Percentiles rank a stretch among this genome's conserved stretches.
These are phyloP conservation scores for Calonectria pseudoreteaudii DNA, from an alignment of 2,329 filamentous ascomycete species.

Conservation along the genomic window DNA sequence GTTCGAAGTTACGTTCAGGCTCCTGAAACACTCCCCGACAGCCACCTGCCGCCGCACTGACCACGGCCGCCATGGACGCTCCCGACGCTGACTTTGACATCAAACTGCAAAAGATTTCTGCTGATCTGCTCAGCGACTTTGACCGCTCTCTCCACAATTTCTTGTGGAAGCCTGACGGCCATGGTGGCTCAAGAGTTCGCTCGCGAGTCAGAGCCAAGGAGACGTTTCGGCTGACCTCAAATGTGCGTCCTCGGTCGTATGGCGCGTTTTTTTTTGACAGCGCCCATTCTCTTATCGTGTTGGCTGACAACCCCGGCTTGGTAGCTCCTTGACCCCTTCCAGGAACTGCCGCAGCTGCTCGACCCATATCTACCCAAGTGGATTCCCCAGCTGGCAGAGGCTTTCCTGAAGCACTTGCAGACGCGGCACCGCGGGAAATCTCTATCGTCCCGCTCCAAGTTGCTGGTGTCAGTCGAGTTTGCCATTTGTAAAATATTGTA, in stretches of 20 bases:
- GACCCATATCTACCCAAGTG: conserved; percentile 84
- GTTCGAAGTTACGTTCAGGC: neutral
- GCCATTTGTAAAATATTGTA: conserved; percentile 87
- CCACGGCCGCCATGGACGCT: conserved; percentile 65
- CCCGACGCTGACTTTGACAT: conserved; percentile 71
- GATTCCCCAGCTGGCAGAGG: conserved; percentile 79
- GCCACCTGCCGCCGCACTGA: neutral
- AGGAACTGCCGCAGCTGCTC: conserved; percentile 93
- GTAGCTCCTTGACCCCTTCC: conserved; percentile 83
- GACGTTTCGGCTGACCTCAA: conserved; percentile 58
- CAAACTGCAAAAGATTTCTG: conserved; percentile 70
- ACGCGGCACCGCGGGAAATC: conserved; percentile 56
- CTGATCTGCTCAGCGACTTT: conserved; percentile 70
- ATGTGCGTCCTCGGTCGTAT: conserved; percentile 50
- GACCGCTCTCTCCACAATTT: conserved; percentile 64
- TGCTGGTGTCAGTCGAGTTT: conserved; percentile 69
- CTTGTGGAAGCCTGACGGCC: conserved; percentile 63
- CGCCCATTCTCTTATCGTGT: neutral
- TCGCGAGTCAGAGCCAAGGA: conserved; percentile 63
- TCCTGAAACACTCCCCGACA: conserved; percentile 3
- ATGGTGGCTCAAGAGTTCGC: conserved; percentile 56
- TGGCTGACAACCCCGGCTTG: neutral
- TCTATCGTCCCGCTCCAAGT: conserved; percentile 47
- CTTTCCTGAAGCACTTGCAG: conserved; percentile 77
- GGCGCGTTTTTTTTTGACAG: neutral